Percentiles rank a stretch among this genome's conserved stretches.
These are phyloP conservation scores for Fusarium avenaceum DNA, from an alignment of 2,329 filamentous ascomycete genomes.

Conservation along the genomic window DNA sequence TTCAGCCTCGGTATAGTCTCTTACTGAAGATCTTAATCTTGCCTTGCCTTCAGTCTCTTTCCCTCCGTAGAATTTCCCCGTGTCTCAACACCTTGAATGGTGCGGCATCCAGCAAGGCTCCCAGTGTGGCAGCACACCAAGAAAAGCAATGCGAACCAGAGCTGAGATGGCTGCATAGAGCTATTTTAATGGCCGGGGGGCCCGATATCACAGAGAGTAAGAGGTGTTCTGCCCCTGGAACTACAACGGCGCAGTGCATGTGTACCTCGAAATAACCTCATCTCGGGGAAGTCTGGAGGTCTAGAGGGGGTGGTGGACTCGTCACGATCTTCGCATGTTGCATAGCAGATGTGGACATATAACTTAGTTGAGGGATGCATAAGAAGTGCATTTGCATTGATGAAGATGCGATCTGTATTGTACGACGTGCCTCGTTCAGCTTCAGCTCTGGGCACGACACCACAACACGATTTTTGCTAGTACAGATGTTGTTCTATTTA, in stretches of 20 bases:
- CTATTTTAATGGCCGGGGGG: slow-evolving; percentile 22
- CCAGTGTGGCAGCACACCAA: slow-evolving; percentile 6
- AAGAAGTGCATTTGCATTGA: slow-evolving; percentile 4
- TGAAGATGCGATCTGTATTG: not conserved
- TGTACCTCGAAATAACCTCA: slow-evolving; percentile 12
- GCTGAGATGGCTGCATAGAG: slow-evolving; percentile 34
- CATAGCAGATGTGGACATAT: not conserved
- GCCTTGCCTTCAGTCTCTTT: too few species aligned
- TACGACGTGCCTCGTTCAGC: slow-evolving; percentile 1
- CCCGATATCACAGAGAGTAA: not conserved
- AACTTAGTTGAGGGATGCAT: slow-evolving; percentile 12
- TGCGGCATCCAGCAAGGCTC: slow-evolving; percentile 5
- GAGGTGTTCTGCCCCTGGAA: slow-evolving; percentile 21
- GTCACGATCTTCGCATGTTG: slow-evolving; percentile 12
- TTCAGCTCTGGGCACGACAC: not conserved
- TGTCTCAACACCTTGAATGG: slow-evolving; percentile 6
- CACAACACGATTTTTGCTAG: not conserved
- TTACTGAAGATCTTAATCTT: not conserved
- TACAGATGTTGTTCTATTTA: not conserved
- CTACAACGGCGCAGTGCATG: slow-evolving; percentile 13
- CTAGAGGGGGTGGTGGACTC: slow-evolving; percentile 2
- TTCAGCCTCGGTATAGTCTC: slow-evolving; percentile 14
- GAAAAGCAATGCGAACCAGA: slow-evolving; percentile 18
- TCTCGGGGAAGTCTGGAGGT: slow-evolving; percentile 2
- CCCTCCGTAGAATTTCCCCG: not conserved